Evolutionary conservation across 139 green algal species (phyloP).

Genomic region (Tetraselmis striata): DNA sequence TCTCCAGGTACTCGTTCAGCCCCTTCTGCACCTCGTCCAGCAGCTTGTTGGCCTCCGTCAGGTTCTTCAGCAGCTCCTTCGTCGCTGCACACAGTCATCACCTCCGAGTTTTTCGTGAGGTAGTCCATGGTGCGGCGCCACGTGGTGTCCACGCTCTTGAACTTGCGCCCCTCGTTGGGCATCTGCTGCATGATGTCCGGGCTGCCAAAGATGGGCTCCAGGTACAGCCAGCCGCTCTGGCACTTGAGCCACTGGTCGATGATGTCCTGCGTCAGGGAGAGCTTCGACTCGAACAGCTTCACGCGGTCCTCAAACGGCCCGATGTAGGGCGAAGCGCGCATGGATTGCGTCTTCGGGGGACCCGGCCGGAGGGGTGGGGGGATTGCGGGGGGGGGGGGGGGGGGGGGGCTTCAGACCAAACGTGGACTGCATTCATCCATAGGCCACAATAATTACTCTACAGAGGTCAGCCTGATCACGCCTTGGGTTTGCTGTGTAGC

Average conservation of each 20-base stretch:
- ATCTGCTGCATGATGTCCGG: constrained; percentile 86
- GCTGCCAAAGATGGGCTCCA: constrained; percentile 78
- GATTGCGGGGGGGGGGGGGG: too few relatives aligned
- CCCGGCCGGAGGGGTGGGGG: constrained; percentile 20
- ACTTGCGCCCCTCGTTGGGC: constrained; percentile 77
- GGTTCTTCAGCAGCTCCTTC: constrained; percentile 68
- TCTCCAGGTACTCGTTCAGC: constrained; percentile 75
- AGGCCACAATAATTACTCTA: too few relatives aligned
- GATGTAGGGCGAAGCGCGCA: constrained; percentile 71
- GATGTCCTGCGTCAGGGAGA: constrained; percentile 62
- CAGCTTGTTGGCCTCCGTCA: constrained; percentile 66
- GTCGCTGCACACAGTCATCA: constrained; percentile 52
- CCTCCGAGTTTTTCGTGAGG: constrained; percentile 61
- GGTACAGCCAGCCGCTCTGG: constrained; percentile 73
- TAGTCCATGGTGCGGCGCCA: constrained; percentile 72
- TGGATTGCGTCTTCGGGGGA: constrained; percentile 63
- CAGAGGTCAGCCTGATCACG: too few relatives aligned
- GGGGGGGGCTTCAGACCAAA: too few relatives aligned
- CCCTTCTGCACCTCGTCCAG: constrained; percentile 71
- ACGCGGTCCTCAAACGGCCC: constrained; percentile 52
- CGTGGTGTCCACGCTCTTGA: constrained; percentile 67
- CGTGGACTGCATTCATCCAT: too few relatives aligned
- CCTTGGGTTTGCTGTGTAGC: too few relatives aligned
- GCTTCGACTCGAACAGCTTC: constrained; percentile 34
- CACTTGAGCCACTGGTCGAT: constrained; percentile 72